Percentiles rank a stretch among this genome's conserved stretches.
phyloP scores from a whole-genome alignment of 2,329 filamentous ascomycete species.

The Alternaria panax region DNA sequence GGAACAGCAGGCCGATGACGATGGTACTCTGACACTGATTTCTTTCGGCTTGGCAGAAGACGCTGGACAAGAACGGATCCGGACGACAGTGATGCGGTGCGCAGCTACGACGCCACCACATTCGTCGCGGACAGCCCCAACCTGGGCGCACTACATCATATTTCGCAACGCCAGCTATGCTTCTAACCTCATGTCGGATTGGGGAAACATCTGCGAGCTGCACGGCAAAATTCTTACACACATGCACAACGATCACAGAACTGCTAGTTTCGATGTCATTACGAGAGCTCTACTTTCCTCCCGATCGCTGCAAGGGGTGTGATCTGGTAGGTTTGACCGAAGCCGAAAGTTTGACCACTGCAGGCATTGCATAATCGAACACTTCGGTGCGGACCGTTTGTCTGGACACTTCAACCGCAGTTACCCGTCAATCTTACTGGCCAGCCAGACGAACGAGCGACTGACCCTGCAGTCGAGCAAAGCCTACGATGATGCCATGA shows the following conservation, averaged over 20 bases:
- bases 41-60: not conserved
- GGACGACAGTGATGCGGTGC: not conserved
- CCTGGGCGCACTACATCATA: not conserved
- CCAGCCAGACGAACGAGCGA: not conserved
- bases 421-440: slow-evolving; percentile 1
- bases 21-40: not conserved
- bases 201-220: not conserved
- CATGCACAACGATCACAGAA: not conserved
- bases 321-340: slow-evolving; percentile 1
- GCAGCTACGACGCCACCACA: not conserved
- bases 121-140: not conserved
- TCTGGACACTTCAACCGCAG: not conserved
- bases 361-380: slow-evolving; percentile 4
- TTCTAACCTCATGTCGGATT: not conserved
- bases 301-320: slow-evolving; percentile 3
- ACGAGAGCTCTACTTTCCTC: not conserved
- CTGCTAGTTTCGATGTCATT: not conserved
- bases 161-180: not conserved
- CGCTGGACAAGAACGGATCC: not conserved
- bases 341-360: not conserved
- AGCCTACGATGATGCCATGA: slow-evolving; percentile 2
- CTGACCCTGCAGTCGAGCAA: not conserved
- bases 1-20: not conserved
- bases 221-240: not conserved
- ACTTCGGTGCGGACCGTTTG: slow-evolving; percentile 5